A percentile compares a stretch with the other conserved stretches of the same genome.
phyloP scores from a whole-genome alignment of 306 rosid genomes.

The cucumber (Cucumis sativus) region Cucumber_9930_V3 NC_026661.2:10883001-10883500 shows the following conservation, averaged over 20 bases:
- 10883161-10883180: background rate
- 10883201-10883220: background rate
- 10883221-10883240: background rate
- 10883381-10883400: background rate
- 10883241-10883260: background rate
- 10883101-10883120: background rate
- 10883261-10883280: background rate
- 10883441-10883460: background rate
- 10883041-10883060: background rate
- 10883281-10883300: background rate
- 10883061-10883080: background rate
- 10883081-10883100: background rate
- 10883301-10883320: background rate
- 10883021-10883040: background rate
- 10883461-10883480: background rate
- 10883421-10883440: background rate
- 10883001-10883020: background rate
- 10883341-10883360: background rate
- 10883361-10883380: background rate
- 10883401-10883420: background rate
- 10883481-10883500: background rate
- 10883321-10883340: background rate
- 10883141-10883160: background rate
- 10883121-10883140: background rate
- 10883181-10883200: background rate